Conservation (phyloP, 192 early-diverging fungal species). For the Coemansia sp. region DNA sequence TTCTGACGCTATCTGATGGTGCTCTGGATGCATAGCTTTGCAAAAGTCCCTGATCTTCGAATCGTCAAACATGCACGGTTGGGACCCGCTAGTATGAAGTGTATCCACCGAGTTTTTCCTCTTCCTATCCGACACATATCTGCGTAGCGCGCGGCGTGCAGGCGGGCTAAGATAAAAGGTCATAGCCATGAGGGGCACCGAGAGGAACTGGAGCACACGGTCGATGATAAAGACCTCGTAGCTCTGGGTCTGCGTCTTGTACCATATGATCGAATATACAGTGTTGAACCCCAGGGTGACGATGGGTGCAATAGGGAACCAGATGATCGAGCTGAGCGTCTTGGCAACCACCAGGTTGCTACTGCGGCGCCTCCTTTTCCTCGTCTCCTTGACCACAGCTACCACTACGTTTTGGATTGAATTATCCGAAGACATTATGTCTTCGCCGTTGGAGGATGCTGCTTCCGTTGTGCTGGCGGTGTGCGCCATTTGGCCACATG, state of each 20-base stretch:
- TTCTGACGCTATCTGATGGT: background rate
- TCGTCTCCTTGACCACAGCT: constrained; percentile 14
- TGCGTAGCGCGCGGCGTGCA: constrained; percentile 18
- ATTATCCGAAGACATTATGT: no score
- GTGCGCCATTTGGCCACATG: constrained; percentile 7
- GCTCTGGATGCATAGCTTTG: background rate
- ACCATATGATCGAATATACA: constrained; percentile 27
- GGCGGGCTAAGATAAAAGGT: constrained; percentile 41
- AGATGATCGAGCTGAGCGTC: constrained; percentile 29
- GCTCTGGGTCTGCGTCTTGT: constrained; percentile 5
- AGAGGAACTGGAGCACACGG: constrained; percentile 34
- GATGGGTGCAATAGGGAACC: constrained; percentile 42
- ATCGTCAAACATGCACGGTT: background rate
- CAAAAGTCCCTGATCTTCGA: constrained; percentile 5
- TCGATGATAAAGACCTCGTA: constrained; percentile 20
- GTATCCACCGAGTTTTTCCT: background rate
- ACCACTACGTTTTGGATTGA: background rate
- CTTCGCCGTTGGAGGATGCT: background rate
- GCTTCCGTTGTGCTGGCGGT: background rate
- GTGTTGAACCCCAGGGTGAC: constrained; percentile 32
- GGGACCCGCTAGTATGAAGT: background rate
- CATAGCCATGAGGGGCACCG: constrained; percentile 25
- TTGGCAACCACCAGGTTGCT: constrained; percentile 21
- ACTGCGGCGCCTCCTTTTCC: constrained; percentile 13
- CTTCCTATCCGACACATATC: constrained; percentile 14